Evolutionary conservation across 1,284 basidiomycete species (phyloP), one percentile per base, ranked within the genome.

Genomic region (Malassezia pachydermatis): DNA sequence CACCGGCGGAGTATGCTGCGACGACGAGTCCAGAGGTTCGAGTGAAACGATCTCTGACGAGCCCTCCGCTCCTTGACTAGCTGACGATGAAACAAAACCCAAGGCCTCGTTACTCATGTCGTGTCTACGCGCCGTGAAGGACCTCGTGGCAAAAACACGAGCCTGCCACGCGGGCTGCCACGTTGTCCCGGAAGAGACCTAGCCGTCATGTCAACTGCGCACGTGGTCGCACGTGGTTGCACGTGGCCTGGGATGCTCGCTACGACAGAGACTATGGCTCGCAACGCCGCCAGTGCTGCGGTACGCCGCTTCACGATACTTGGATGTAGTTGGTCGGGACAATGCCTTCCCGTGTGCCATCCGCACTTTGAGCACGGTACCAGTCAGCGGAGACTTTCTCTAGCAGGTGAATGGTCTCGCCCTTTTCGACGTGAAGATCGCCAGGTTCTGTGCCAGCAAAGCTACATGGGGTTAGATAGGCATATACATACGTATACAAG

Each of bases 381-480:
- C 64, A 67, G 46, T 67, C 64, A 35, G 58, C 61, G 23, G 54
- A 55, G 17, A 67, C 58, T 16, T 50, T 51, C 29, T 67, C 64
- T 11, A 54, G 34, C 1, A 67, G 50, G 9, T 42, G 50, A 30
- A 67, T 54, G 10, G 41, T 32, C 30, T 67, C 62, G 11, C 59
- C 62, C 20, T 60, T 49, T 0, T 23, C 27, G 0, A 60, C 58
- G 4, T 25, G n/a, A 5, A 67, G 45, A 17, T 67, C 64, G 32
- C 63, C 63, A 7, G 57, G 16, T 24, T 67, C 60, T 6, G 53
- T 33, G 4, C 55, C 64, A n/a, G 16, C 5, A 24, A 52, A 52
- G 7, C 45, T 52, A 23, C 10, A 2, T n/a, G 30, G 32, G 9
- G 32, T 41, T 2, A 34, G 40, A 32, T 16, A 5, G 14, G 8